Evolutionary conservation across 371 early-diverging fungal species (phyloP).

Genomic region (Fennellomyces sp.): DNA sequence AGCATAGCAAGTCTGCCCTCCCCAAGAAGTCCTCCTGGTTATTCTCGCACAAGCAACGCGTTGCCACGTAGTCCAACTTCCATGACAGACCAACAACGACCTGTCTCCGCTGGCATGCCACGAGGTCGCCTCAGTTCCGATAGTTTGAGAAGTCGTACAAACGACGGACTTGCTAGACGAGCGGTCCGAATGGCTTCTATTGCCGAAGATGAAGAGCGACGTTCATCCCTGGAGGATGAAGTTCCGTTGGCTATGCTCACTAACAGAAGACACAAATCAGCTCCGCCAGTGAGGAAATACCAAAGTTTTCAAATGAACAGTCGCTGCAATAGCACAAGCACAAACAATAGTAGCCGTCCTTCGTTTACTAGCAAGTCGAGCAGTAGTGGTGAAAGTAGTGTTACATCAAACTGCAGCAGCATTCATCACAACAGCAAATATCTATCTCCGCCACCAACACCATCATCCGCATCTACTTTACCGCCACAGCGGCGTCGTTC

Average conservation of each 20-base stretch:
- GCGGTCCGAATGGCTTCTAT: background rate
- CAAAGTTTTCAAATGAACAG: background rate
- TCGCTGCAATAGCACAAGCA: background rate
- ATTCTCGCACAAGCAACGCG: no score
- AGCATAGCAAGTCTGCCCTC: no score
- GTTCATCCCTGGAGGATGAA: background rate
- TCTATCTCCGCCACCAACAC: background rate
- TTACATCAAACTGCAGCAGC: background rate
- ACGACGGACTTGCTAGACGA: background rate
- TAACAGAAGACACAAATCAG: no score
- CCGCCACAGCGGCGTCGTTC: background rate
- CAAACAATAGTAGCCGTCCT: background rate
- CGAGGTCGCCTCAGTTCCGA: no score
- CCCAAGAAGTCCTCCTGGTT: no score
- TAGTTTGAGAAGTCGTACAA: no score
- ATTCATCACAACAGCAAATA: background rate
- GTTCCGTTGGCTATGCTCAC: slow-evolving; percentile 3
- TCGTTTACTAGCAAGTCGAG: background rate
- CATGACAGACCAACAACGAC: no score
- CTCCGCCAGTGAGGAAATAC: no score
- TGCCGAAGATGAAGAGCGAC: background rate
- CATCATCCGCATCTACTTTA: background rate
- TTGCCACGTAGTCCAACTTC: no score
- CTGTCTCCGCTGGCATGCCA: no score
- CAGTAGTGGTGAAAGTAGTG: background rate